These are phyloP conservation scores for Raffaelea arxii DNA, from an alignment of 2,329 filamentous ascomycete genomes.

Conservation along the genomic window DNA sequence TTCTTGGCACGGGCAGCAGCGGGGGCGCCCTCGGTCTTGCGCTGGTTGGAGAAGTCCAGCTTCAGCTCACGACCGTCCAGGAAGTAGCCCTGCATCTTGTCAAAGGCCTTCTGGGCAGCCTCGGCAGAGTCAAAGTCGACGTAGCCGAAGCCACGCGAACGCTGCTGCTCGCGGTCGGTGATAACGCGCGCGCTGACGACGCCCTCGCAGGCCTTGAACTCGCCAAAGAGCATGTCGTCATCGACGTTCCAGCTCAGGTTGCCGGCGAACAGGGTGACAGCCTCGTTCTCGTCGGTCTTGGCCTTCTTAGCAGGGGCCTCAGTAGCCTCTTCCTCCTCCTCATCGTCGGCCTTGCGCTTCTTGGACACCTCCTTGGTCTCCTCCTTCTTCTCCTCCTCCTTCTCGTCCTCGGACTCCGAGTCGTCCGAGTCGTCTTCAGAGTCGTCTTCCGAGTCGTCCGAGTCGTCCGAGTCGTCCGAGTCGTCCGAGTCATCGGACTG, in stretches of 20 bases:
- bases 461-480: slow-evolving; percentile 23
- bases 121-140: slow-evolving; percentile 69
- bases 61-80: slow-evolving; percentile 27
- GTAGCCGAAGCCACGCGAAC: slow-evolving; percentile 89
- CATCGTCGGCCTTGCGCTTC: slow-evolving; percentile 50
- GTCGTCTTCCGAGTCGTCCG: slow-evolving; percentile 15
- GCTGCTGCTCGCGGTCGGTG: slow-evolving; percentile 68
- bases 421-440: slow-evolving; percentile 21
- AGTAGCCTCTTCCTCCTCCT: slow-evolving; percentile 37
- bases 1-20: slow-evolving; percentile 54
- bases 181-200: slow-evolving; percentile 68
- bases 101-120: slow-evolving; percentile 27
- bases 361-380: slow-evolving; percentile 53
- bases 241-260: slow-evolving; percentile 88
- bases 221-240: slow-evolving; percentile 68
- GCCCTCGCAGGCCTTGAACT: slow-evolving; percentile 73
- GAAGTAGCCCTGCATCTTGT: slow-evolving; percentile 25
- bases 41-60: slow-evolving; percentile 27
- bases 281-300: slow-evolving; percentile 28
- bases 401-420: slow-evolving; percentile 17
- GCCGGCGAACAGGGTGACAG: slow-evolving; percentile 74
- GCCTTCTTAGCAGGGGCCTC: slow-evolving; percentile 61
- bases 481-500: slow-evolving; percentile 27
- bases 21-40: slow-evolving; percentile 28
- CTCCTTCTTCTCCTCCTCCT: slow-evolving; percentile 27